Base-by-base conservation (phyloP, 768 basidiomycete genomes). In the Lactarius quietus region DNA sequence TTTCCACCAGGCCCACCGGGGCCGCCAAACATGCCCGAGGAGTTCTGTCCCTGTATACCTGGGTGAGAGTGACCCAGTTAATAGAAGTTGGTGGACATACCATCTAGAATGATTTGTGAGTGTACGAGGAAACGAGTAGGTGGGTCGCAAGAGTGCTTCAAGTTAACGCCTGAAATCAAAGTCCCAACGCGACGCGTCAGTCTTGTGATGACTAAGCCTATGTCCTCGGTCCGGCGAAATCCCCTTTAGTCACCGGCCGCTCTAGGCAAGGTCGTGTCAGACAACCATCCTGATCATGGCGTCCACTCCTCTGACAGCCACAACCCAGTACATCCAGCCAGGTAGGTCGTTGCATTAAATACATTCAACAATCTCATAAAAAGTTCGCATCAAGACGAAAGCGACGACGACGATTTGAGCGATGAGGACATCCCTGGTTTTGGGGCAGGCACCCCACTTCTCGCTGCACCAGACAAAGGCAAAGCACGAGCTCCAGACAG, bases 381-480 rank as follows among this genome's bases (percentile, higher is more conserved):
- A 52, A 54, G 29, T 43, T 61, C 76, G 66, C 72, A 76, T 20
- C 33, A 59, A 70, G 69, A 70, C 8, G 90, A 92, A 70, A 88
- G 90, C 66, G 91, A 92, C 51, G 92, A 92, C 68, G 92, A 92
- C 67, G 92, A 94, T 74, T 73, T 92, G 55, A 86, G 92, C 75
- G 92, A 94, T 72, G 88, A 88, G 56, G 79, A 83, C 74, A 90
- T 94, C 62, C 92, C 92, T 17, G 85, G 87, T 12, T 93, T 91
- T 80, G 81, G 48, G 6, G 48, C 86, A 64, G 76, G 80, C 20
- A 62, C 75, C 20, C 74, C 71, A 7, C 72, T 74, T 45, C 59
- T 73, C 64, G 12, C 8, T 26, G 70, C 69, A 15, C 72, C 76
- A 26, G 83, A 84, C 76, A 93, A 93, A 74, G 91, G 90, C 20